Base-by-base conservation (phyloP, 2,329 filamentous ascomycete species). In the Penicillium italicum region DNA sequence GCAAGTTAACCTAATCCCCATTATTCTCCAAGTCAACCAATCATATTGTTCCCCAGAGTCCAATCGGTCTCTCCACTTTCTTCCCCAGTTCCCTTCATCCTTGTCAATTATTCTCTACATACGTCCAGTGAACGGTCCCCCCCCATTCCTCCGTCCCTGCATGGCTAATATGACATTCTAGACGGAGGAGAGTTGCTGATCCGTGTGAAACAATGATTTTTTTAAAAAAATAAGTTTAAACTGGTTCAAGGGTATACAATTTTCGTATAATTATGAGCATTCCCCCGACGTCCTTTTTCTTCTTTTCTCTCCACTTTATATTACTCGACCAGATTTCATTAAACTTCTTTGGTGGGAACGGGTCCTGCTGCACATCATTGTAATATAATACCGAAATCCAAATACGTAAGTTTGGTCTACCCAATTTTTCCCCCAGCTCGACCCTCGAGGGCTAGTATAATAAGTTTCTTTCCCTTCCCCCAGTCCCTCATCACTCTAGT, bases 341-440 rank as follows among this genome's bases (percentile, higher is more conserved):
- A 57, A 58, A 44, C 52, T 54, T 51, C 45, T 28, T 24, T 53
- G 34, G 62, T 61, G 61, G 57, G 50, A 48, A 59, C 59, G 45
- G 53, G 34, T 53, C 52, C 53, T 57, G 51, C 53, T 63, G 63
- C 63, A 66, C 56, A 66, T 65, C 62, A 64, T 55, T 57, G 60
- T 55, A 53, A 33, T 34, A 26, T 20, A 46, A 34, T 18, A 41
- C 24, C 26, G 26, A 28, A 28, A 28, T 5, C 5, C 5, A 28
- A 47, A 34, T 20, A 42, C 11, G 56, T 62, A 60, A 62, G 55
- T 58, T 46, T 34, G 54, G 46, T 52, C 54, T 54, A 16, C 61
- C 59, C 49, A 56, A 62, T 58, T 53, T 55, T n/a, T n/a, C n/a
- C n/a, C n/a, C n/a, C n/a, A n/a, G n/a, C n/a, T n/a, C n/a, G n/a